A percentile compares a stretch with the other conserved stretches of the same genome.
Evolutionary conservation across 768 basidiomycete genomes (phyloP).

Genomic region (Suillus subaureus): DNA sequence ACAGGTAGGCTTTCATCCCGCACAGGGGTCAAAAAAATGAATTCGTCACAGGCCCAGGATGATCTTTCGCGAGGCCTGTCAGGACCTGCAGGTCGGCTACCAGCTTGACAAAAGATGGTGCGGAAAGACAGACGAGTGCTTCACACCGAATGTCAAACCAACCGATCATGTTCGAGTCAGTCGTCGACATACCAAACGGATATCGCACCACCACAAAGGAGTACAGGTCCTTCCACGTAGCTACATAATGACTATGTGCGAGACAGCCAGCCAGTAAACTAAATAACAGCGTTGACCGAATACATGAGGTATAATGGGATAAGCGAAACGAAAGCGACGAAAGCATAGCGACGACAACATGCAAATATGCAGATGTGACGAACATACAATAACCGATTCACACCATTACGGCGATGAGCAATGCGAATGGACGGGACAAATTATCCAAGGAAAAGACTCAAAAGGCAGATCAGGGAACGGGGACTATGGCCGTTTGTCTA

Average conservation of each 20-base stretch:
- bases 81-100: background rate
- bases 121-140: background rate
- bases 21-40: background rate
- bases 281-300: slow-evolving; percentile 19
- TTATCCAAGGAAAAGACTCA: background rate
- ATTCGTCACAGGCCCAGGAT: background rate
- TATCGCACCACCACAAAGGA: background rate
- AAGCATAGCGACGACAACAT: slow-evolving; percentile 26
- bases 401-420: slow-evolving; percentile 3
- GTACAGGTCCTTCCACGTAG: background rate
- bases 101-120: background rate
- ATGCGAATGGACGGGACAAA: background rate
- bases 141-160: background rate
- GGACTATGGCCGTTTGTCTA: slow-evolving; percentile 26
- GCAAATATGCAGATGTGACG: slow-evolving; percentile 12
- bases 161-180: background rate
- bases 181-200: background rate
- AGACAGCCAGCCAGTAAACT: slow-evolving; percentile 27
- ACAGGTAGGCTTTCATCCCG: too few species aligned
- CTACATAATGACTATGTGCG: slow-evolving; percentile 25
- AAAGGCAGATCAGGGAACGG: background rate
- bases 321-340: slow-evolving; percentile 16
- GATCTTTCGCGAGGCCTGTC: background rate
- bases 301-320: slow-evolving; percentile 34
- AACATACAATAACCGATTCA: slow-evolving; percentile 9